Evolutionary conservation across 2,329 filamentous ascomycete genomes (phyloP), one percentile per base, ranked within the genome.

Genomic region (Pezicula carpinea): DNA sequence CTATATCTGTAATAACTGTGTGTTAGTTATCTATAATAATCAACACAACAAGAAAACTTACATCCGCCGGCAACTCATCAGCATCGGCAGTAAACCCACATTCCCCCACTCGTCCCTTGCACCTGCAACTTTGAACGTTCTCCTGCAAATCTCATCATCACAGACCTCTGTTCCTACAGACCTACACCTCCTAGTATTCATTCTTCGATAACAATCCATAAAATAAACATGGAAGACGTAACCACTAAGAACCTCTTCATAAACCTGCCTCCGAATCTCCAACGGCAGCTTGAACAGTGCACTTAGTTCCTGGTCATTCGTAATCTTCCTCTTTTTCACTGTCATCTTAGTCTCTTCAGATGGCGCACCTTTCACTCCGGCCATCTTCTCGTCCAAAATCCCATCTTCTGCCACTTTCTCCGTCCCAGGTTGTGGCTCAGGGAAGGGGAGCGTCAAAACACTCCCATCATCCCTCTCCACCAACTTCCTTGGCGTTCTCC

Each of bases 21-120:
- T 19, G 26, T 15, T 22, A 18, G 19, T 19, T 8, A 36, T 35
- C 36, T 17, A 23, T 3, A 29, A 17, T 10, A 36, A 18, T 6
- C 15, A 44, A 34, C 14, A 23, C 34, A 14, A 17, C 14, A 26
- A 39, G 7, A 48, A 19, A 33, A 51, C 53, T 50, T 43, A 53
- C 53, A 55, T 35, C 15, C 33, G 47, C 21, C 53, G 38, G 44
- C 53, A 55, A 26, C 29, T 51, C 34, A 39, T 42, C 18, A 51
- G 22, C 15, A 53, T 22, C 5, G 46, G 31, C 7, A 55, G 19
- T 29, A 55, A 40, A 26, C 42, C 21, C 6, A 26, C 34, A 10
- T 46, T 40, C 2, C 41, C 51, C 46, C 38, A 48, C n/a, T 17
- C 13, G 46, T 51, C 48, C 19, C 6, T 26, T n/a, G 45, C 47